phyloP scores from a whole-genome alignment of 225 moss, liverwort and hornwort species.

The Rhytidiadelphus loreus region DNA sequence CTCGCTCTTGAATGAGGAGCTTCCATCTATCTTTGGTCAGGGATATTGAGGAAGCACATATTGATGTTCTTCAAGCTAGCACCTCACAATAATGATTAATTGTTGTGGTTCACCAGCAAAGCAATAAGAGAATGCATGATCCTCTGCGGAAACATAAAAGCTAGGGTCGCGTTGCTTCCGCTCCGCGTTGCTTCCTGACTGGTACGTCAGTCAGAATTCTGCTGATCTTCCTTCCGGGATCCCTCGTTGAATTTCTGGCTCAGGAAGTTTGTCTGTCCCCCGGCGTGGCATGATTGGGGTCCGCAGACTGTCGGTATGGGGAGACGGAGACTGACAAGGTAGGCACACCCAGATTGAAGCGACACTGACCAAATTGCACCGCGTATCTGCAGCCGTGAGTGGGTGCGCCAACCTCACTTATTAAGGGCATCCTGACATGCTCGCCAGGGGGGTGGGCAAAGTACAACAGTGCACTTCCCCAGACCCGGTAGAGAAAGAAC shows the following conservation, averaged over 20 bases:
- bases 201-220: background rate
- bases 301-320: too few species aligned
- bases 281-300: too few species aligned
- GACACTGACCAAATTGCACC: too few species aligned
- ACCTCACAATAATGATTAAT: background rate
- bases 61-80: background rate
- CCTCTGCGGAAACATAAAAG: background rate
- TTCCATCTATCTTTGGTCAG: background rate
- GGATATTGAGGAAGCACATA: background rate
- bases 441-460: too few species aligned
- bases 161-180: background rate
- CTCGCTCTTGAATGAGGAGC: background rate
- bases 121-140: background rate
- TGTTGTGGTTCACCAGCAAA: background rate
- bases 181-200: background rate
- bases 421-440: too few species aligned
- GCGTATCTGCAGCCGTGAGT: too few species aligned
- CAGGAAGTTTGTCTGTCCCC: too few species aligned
- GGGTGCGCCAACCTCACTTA: too few species aligned
- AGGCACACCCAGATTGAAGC: too few species aligned
- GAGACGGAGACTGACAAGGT: too few species aligned
- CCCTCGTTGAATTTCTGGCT: background rate
- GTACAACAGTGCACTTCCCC: too few species aligned
- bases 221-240: background rate
- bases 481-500: too few species aligned